These are phyloP conservation scores for Aspergillus cavernicola DNA, from an alignment of 495 filamentous ascomycete genomes.

Conservation along the genomic window DNA sequence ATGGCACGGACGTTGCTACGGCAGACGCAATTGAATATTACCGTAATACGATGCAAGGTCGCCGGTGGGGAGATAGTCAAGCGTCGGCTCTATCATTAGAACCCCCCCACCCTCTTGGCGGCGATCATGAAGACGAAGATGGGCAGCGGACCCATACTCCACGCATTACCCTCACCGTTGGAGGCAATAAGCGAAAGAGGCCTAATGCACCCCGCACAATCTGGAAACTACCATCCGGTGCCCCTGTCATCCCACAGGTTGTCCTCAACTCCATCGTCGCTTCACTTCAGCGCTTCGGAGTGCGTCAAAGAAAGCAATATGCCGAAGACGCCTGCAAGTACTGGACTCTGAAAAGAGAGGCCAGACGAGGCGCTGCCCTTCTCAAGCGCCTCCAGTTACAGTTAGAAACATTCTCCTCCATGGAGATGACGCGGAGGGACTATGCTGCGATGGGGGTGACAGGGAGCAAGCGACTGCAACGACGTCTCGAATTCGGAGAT, in stretches of 20 bases:
- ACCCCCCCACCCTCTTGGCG: slow-evolving; percentile 56
- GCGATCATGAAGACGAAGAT: slow-evolving; percentile 28
- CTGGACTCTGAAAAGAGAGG: slow-evolving; percentile 96
- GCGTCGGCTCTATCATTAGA: slow-evolving; percentile 77
- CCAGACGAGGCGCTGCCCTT: slow-evolving; percentile 82
- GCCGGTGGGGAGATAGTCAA: slow-evolving; percentile 88
- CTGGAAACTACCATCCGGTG: slow-evolving; percentile 94
- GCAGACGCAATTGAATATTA: slow-evolving; percentile 77
- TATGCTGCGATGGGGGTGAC: slow-evolving; percentile 87
- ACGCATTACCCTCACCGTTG: slow-evolving; percentile 57
- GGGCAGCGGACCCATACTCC: slow-evolving; percentile 36
- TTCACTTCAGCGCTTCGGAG: slow-evolving; percentile 72
- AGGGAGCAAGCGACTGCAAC: slow-evolving; percentile 70
- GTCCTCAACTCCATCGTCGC: slow-evolving; percentile 77
- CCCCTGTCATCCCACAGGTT: slow-evolving; percentile 85
- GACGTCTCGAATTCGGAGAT: slow-evolving; percentile 84
- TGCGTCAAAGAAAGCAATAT: slow-evolving; percentile 86
- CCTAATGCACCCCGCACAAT: slow-evolving; percentile 61
- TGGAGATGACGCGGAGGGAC: slow-evolving; percentile 92
- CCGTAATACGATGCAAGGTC: slow-evolving; percentile 75
- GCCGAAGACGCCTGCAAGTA: slow-evolving; percentile 90
- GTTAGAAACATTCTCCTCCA: slow-evolving; percentile 83
- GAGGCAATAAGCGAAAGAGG: slow-evolving; percentile 73
- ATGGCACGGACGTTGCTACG: slow-evolving; percentile 67
- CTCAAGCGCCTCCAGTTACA: slow-evolving; percentile 90